A percentile compares a stretch with the other conserved stretches of the same genome.
Evolutionary conservation across 1,139 yeast genomes (phyloP).

Genomic region (Kodamaea alishanica): DNA sequence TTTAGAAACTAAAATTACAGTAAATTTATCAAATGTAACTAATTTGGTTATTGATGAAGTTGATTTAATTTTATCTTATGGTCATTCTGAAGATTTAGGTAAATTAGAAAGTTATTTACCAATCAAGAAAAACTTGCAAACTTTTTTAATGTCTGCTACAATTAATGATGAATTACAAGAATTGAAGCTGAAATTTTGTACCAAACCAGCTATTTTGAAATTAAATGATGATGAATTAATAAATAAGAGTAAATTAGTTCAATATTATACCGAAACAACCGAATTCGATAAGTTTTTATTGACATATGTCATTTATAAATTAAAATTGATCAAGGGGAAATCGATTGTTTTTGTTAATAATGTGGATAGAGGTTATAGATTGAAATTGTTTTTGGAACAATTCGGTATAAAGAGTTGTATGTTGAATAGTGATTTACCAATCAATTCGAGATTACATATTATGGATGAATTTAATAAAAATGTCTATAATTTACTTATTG

Average conservation of each 20-base stretch:
- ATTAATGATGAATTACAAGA: slow-evolving; percentile 80
- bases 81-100: slow-evolving; percentile 80
- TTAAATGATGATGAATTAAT: slow-evolving; percentile 60
- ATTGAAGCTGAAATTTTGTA: slow-evolving; percentile 73
- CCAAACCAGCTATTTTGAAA: slow-evolving; percentile 79
- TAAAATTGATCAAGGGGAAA: slow-evolving; percentile 86
- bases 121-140: slow-evolving; percentile 72
- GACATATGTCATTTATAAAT: slow-evolving; percentile 87
- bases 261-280: slow-evolving; percentile 79
- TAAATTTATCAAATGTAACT: slow-evolving; percentile 53
- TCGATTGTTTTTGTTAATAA: slow-evolving; percentile 87
- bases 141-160: slow-evolving; percentile 96
- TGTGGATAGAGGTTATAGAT: slow-evolving; percentile 91
- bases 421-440: slow-evolving; percentile 87
- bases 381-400: slow-evolving; percentile 87
- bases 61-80: slow-evolving; percentile 85
- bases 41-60: slow-evolving; percentile 93
- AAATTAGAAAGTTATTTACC: slow-evolving; percentile 64
- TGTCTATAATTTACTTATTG: slow-evolving; percentile 81
- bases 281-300: slow-evolving; percentile 91
- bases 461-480: slow-evolving; percentile 94
- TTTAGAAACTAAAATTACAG: slow-evolving; percentile 48
- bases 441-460: slow-evolving; percentile 88
- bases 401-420: slow-evolving; percentile 90
- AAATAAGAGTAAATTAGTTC: slow-evolving; percentile 61